Base-by-base conservation (phyloP, 345 rosid genomes). In the Gossypium raimondii region DNA sequence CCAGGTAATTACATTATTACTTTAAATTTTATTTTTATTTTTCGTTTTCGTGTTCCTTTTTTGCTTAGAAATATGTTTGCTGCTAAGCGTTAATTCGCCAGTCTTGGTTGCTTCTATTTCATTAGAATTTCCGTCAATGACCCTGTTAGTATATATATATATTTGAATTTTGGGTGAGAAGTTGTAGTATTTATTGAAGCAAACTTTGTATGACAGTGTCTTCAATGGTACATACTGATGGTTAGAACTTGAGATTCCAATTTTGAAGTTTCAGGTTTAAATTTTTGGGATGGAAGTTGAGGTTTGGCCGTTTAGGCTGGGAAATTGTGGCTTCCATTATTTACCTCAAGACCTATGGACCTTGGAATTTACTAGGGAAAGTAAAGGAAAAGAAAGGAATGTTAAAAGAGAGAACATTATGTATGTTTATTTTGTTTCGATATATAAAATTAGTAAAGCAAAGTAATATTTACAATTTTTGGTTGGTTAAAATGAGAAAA, bases 1-100 rank as follows among this genome's bases (percentile, higher is more conserved):
- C 75, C 72, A 85, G 96, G 94, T 90, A 68, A 22, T 7, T 68
- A 7, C 22, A 68, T 11, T 25, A 2, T 1, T 65, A n/a, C 6
- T 43, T 29, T 29, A 29, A 1, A 0, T 62, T 62, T 62, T 29
- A 11, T 6, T 34, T 16, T 62, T n/a, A 41, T 3, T 55, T 71
- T n/a, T 53, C 48, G 17, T 17, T 47, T 50, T n/a, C 44, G 27
- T 8, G 12, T 70, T 50, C 50, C 11, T 18, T 55, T 34, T 70
- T 45, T 20, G 6, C 53, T 66, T 44, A 12, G 53, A 2, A 20
- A 20, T 24, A 24, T 24, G 20, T 20, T 24, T 48, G 12, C 43
- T 48, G 20, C 47, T 67, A 24, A 47, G 41, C 41, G 12, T 67
- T 67, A 45, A 45, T 47, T 48, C 27, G 18, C 72, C 11, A 45